These are phyloP conservation scores for Prunus mume DNA, from an alignment of 306 rosid genomes.

Conservation along the genomic window DNA sequence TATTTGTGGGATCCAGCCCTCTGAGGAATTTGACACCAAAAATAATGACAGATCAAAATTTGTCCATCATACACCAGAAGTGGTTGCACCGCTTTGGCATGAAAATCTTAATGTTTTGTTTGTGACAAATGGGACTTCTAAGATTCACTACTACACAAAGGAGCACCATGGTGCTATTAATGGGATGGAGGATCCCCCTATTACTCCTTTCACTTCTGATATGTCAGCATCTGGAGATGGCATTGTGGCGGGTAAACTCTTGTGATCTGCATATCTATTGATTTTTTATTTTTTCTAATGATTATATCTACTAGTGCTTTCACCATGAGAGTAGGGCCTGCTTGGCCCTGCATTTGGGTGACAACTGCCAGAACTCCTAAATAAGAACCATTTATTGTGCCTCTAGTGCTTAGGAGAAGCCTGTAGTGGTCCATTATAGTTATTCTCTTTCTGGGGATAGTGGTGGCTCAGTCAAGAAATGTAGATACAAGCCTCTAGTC, in stretches of 20 bases:
- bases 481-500: background rate
- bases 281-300: background rate
- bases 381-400: conserved; percentile 13
- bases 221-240: conserved; percentile 98
- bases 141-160: conserved; percentile 82
- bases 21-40: conserved; percentile 86
- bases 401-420: conserved; percentile 6
- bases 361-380: background rate
- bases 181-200: conserved; percentile 87
- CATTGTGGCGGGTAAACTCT: conserved; percentile 75
- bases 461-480: conserved; percentile 11
- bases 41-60: conserved; percentile 73
- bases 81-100: conserved; percentile 71
- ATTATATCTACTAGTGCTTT: background rate
- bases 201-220: conserved; percentile 73
- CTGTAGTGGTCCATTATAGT: conserved; percentile 1
- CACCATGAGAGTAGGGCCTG: conserved; percentile 3
- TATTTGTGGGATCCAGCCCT: conserved; percentile 69
- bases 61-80: conserved; percentile 70
- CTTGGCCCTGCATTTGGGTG: conserved; percentile 9
- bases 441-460: background rate
- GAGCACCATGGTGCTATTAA: conserved; percentile 69
- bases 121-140: conserved; percentile 96
- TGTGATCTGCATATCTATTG: background rate
- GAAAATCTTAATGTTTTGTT: conserved; percentile 84